Percentiles rank a stretch among this genome's conserved stretches.
Conservation (phyloP, 2,329 filamentous ascomycete genomes). For the Nakataea oryzae region DNA sequence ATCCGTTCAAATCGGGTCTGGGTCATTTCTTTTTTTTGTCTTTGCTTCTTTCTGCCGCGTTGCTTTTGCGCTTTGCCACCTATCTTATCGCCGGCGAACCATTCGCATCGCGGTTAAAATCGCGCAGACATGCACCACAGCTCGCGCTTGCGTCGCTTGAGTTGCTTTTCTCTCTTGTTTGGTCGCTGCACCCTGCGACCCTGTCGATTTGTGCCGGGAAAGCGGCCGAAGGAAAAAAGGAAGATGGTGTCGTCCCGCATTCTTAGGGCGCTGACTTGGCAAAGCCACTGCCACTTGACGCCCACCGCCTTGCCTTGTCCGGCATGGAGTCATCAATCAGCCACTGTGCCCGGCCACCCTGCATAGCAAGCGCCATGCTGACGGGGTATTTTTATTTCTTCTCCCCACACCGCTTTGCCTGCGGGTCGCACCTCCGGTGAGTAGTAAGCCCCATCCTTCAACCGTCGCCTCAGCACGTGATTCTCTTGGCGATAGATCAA, state of each 20-base stretch:
- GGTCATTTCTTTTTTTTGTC: not conserved
- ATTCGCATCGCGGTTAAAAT: too few species aligned
- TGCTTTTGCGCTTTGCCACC: not conserved
- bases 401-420: too few species aligned
- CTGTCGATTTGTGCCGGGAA: not conserved
- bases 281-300: not conserved
- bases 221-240: not conserved
- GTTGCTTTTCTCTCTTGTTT: not conserved
- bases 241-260: not conserved
- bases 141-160: too few species aligned
- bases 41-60: not conserved
- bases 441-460: not conserved
- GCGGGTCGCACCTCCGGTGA: too few species aligned
- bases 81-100: too few species aligned
- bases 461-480: not conserved
- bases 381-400: not conserved
- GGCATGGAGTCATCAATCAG: not conserved
- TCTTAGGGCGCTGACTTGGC: not conserved
- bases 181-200: not conserved
- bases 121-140: too few species aligned
- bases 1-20: slow-evolving; percentile 3
- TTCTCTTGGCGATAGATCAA: not conserved
- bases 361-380: too few species aligned
- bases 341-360: not conserved
- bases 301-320: too few species aligned